A percentile compares a stretch with the other conserved stretches of the same genome.
Conservation (phyloP, 805 yeast species). For the Cyberlindnera nakhonratchasimensis region DNA sequence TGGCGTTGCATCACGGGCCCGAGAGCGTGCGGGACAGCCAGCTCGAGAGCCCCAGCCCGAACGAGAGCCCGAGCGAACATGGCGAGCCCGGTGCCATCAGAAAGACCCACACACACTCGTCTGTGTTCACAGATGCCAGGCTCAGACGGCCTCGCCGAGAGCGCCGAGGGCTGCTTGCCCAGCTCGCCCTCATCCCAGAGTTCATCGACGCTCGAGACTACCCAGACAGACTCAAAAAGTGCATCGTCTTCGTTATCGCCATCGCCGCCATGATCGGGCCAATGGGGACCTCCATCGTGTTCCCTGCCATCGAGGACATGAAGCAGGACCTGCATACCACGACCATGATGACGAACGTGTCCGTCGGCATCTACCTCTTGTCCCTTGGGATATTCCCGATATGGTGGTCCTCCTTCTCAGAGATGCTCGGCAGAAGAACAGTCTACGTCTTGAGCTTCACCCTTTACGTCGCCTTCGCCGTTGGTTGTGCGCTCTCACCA, state of each 20-base stretch:
- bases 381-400: constrained; percentile 77
- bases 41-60: too few relatives aligned
- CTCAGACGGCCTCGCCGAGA: constrained; percentile 17
- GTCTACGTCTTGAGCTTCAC: constrained; percentile 68
- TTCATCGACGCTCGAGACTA: constrained; percentile 68
- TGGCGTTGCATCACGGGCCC: background rate
- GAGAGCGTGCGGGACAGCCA: too few relatives aligned
- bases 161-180: constrained; percentile 54
- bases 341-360: constrained; percentile 61
- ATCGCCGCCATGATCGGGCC: constrained; percentile 79
- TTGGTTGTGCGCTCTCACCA: constrained; percentile 69
- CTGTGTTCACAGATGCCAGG: constrained; percentile 4
- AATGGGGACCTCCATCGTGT: constrained; percentile 81
- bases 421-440: constrained; percentile 68
- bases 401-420: constrained; percentile 87
- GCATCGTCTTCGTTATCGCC: constrained; percentile 65
- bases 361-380: constrained; percentile 75
- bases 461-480: constrained; percentile 58
- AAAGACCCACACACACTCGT: background rate
- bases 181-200: constrained; percentile 57
- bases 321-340: constrained; percentile 52
- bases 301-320: constrained; percentile 71
- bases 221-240: constrained; percentile 44
- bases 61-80: too few relatives aligned
- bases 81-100: too few relatives aligned